Conservation (phyloP, 768 basidiomycete genomes). For the Ramaria rubella region DNA sequence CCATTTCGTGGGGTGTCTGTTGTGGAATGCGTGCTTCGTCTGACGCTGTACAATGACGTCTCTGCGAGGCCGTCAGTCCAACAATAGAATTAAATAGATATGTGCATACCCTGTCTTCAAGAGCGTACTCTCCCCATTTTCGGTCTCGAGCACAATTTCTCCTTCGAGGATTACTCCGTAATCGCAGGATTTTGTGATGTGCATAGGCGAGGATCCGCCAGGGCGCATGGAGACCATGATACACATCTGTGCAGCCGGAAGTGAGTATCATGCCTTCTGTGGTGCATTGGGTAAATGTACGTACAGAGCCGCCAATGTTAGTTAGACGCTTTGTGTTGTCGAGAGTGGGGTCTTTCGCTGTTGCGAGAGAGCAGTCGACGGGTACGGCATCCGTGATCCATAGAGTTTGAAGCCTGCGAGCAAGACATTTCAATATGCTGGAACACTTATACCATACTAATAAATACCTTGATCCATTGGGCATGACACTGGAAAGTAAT, state of each 20-base stretch:
- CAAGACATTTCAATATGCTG: background rate
- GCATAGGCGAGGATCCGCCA: background rate
- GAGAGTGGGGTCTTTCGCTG: background rate
- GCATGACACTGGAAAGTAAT: background rate
- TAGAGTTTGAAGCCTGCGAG: background rate
- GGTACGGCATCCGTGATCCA: constrained; percentile 3
- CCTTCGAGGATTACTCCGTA: constrained; percentile 4
- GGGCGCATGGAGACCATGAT: background rate
- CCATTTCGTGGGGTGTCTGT: background rate
- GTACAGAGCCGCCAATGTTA: constrained; percentile 3
- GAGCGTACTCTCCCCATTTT: background rate
- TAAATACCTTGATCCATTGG: background rate
- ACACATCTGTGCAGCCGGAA: background rate
- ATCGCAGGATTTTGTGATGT: background rate
- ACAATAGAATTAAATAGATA: background rate
- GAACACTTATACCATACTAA: background rate
- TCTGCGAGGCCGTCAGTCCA: background rate
- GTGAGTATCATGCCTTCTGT: background rate
- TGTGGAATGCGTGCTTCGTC: background rate
- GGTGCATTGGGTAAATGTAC: background rate
- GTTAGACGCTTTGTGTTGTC: background rate
- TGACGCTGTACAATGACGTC: constrained; percentile 7
- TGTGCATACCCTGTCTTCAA: background rate
- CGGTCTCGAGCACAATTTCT: background rate
- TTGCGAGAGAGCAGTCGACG: background rate